Conservation (phyloP, 306 rosid species). For the barrel medic (Medicago truncatula) region MtrunA17r5.0-ANR NC_053045.1:54429501-54430000, state of each 20-base stretch:
- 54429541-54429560: slow-evolving; percentile 36
- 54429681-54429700: background rate
- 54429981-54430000: background rate
- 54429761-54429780: slow-evolving; percentile 20
- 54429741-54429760: slow-evolving; percentile 17
- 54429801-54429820: slow-evolving; percentile 73
- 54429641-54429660: slow-evolving; percentile 99
- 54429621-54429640: slow-evolving; percentile 98
- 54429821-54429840: slow-evolving; percentile 98
- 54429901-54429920: slow-evolving; percentile 35
- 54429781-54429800: slow-evolving; percentile 22
- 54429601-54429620: slow-evolving; percentile 97
- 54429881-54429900: slow-evolving; percentile 94
- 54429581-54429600: slow-evolving; percentile 80
- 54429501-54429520: slow-evolving; percentile 24
- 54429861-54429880: slow-evolving; percentile 88
- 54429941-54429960: slow-evolving; percentile 26
- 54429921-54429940: slow-evolving; percentile 12
- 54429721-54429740: slow-evolving; percentile 2
- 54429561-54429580: slow-evolving; percentile 43
- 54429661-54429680: slow-evolving; percentile 51
- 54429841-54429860: slow-evolving; percentile 91
- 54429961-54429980: slow-evolving; percentile 12
- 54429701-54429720: background rate
- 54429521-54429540: slow-evolving; percentile 1